Percentiles rank a stretch among this genome's conserved stretches.
Conservation (phyloP, 2,329 filamentous ascomycete genomes). For the Purpureocillium lavendulum region DNA sequence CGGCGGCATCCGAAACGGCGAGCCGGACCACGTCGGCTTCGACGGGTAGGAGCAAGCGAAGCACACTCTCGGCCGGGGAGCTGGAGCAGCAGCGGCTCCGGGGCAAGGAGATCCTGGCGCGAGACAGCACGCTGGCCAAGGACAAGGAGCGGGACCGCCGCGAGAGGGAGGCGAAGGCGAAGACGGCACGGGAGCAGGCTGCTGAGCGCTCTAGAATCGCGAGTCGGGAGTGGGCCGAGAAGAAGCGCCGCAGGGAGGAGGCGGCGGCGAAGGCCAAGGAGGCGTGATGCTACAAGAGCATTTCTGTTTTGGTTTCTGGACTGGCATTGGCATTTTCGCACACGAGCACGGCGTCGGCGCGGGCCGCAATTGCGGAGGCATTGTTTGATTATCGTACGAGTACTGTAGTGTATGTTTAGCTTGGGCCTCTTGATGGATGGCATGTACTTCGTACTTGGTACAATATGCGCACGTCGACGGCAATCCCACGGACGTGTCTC, state of each 20-base stretch:
- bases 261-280: conserved; percentile 11
- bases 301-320: not conserved
- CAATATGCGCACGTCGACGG: no score
- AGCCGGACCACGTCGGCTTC: conserved; percentile 38
- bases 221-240: conserved; percentile 56
- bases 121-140: conserved; percentile 38
- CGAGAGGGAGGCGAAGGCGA: conserved; percentile 45
- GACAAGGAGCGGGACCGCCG: conserved; percentile 44
- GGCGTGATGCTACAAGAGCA: not conserved
- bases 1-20: conserved; percentile 12
- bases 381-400: no score
- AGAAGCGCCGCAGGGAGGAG: conserved; percentile 35
- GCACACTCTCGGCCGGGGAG: conserved; percentile 42
- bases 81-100: conserved; percentile 41
- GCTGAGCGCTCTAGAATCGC: conserved; percentile 51
- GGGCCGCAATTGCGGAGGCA: no score
- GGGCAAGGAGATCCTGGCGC: conserved; percentile 44
- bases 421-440: no score
- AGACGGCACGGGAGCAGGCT: conserved; percentile 48
- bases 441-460: no score
- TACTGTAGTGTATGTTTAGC: no score
- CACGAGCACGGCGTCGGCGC: no score
- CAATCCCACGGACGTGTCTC: no score
- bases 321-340: no score
- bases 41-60: conserved; percentile 35